Base-by-base conservation (phyloP, 306 rosid species). In the Leucaena leucocephala region DNA sequence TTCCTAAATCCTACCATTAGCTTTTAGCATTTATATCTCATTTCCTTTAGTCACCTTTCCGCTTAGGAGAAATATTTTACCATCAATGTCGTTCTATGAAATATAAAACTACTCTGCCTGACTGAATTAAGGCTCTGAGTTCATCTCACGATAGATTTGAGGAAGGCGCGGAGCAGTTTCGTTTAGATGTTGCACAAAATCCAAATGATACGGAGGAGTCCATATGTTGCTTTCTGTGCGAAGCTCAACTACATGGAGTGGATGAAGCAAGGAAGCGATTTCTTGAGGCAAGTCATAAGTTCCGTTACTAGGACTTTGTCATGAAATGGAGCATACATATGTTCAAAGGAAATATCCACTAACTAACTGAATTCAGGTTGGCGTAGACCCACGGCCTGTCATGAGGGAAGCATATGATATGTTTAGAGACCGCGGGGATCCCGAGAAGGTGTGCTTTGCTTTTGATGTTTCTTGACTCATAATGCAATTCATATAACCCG, bases 141-240 rank as follows among this genome's bases (percentile, higher is more conserved):
- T 69, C 46, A 49, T 78, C 63, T 74, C 78, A 13, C 14, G 14
- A 17, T 82, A 92, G 97, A 81, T 89, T 91, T 81, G 93, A 87
- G 80, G 97, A 92, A 77, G 98, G 95, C 72, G 97, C 97, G 49
- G 92, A 91, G 83, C 98, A 94, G 87, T 94, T 94, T 74, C 90
- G 97, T 58, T 76, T 94, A 86, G 98, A 94, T 78, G 94, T 91
- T 81, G 97, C 97, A 3, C 98, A 91, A 67, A 94, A 91, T 80
- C 97, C 98, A 46, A 94, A 92, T 82, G 97, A 94, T 55, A 94
- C 95, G 0, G 98, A 92, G 78, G 98, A 92, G 81, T 92, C 98
- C 69, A 94, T 92, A 68, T 94, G 97, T 97, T 94, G 97, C 78
- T 94, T 87, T 88, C 88, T 94, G 38, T 94, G 97, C 81, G 97